Evolutionary conservation across 2,329 filamentous ascomycete species (phyloP).

Genomic region (Diaporthe helianthi): DNA sequence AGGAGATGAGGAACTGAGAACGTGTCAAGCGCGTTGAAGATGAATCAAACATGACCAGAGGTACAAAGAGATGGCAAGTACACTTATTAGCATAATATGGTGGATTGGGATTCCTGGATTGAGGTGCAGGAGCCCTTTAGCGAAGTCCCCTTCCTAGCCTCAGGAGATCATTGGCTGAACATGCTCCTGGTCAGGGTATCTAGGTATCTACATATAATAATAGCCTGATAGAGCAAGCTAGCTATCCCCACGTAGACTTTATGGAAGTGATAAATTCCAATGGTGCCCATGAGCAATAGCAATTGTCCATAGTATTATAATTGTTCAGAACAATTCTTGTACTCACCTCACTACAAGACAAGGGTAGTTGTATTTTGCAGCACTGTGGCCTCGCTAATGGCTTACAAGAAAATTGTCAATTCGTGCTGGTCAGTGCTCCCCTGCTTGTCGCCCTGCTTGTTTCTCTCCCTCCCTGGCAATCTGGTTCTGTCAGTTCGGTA

Average conservation of each 20-base stretch:
- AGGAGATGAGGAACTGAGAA: too few species aligned
- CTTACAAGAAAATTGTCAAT: neutral
- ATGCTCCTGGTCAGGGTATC: neutral
- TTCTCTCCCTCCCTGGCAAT: neutral
- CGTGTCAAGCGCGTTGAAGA: neutral
- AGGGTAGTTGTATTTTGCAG: neutral
- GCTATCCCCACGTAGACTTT: neutral
- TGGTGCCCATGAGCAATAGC: neutral
- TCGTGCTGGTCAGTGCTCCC: neutral
- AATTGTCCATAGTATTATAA: neutral
- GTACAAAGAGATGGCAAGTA: neutral
- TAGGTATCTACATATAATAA: neutral
- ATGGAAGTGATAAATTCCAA: neutral
- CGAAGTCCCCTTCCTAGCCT: too few species aligned
- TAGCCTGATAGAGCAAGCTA: too few species aligned
- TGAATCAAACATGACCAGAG: neutral
- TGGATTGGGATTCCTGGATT: neutral
- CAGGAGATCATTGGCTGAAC: conserved; percentile 13
- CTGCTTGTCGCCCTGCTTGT: too few species aligned
- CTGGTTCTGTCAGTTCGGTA: too few species aligned
- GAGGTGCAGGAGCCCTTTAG: neutral
- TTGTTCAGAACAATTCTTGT: too few species aligned
- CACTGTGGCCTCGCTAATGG: neutral
- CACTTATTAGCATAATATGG: conserved; percentile 5
- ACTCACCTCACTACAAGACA: neutral